These are phyloP conservation scores for Lycium barbarum DNA, from an alignment of 257 asterid species.

Conservation along the genomic window DNA sequence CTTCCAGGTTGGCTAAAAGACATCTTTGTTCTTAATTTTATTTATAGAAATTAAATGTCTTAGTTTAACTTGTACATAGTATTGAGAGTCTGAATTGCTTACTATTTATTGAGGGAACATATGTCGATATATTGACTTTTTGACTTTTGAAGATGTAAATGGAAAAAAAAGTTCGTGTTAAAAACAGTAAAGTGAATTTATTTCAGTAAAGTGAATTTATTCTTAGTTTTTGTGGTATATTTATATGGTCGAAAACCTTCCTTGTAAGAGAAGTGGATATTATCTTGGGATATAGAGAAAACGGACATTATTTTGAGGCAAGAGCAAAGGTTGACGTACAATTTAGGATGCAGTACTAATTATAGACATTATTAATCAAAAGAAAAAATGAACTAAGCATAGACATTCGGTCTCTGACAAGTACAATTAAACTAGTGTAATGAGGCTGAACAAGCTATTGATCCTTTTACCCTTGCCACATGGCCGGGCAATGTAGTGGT, in stretches of 20 bases:
- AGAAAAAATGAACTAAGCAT: background rate
- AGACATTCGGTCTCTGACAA: background rate
- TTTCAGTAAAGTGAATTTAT: no score
- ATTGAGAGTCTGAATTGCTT: background rate
- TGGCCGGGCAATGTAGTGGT: background rate
- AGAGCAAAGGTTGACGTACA: background rate
- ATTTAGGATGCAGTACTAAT: background rate
- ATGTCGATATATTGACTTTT: background rate
- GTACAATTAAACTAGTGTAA: background rate
- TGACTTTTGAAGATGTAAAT: background rate
- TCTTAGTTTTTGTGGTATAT: no score
- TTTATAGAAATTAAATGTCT: background rate
- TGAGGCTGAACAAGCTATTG: conserved; percentile 7
- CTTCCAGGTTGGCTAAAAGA: background rate
- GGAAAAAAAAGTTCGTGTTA: no score
- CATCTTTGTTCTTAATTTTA: background rate
- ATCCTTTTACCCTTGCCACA: background rate
- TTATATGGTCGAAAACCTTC: background rate
- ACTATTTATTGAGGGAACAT: background rate
- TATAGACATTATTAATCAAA: background rate
- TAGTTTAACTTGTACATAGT: no score
- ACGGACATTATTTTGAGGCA: background rate
- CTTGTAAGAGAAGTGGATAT: background rate
- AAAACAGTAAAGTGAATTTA: background rate
- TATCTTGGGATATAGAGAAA: background rate